Conservation (phyloP, 495 filamentous ascomycete genomes). For the Terfezia boudieri region DNA sequence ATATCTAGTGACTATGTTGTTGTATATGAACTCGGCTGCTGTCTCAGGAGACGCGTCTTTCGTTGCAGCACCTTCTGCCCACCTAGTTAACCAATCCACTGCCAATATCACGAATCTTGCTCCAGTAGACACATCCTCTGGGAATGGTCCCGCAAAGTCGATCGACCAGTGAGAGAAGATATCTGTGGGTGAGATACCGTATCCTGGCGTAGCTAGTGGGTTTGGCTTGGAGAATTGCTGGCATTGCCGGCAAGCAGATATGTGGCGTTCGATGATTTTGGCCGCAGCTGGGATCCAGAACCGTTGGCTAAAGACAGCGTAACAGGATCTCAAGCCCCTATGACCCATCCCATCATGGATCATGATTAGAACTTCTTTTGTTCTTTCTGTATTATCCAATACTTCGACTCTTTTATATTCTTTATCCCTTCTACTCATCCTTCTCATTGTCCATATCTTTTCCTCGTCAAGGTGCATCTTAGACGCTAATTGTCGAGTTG, state of each 20-base stretch:
- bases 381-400: too few relatives aligned
- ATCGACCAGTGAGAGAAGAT: not conserved
- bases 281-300: too few relatives aligned
- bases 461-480: too few relatives aligned
- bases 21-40: not conserved
- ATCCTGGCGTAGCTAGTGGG: not conserved
- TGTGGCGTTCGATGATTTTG: not conserved
- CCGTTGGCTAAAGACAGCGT: too few relatives aligned
- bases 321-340: too few relatives aligned
- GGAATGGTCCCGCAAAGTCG: not conserved
- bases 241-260: not conserved
- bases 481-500: too few relatives aligned
- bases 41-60: not conserved
- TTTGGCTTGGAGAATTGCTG: not conserved
- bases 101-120: not conserved
- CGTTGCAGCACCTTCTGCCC: not conserved
- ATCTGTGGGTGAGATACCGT: not conserved
- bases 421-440: too few relatives aligned
- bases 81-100: not conserved
- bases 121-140: not conserved
- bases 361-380: too few relatives aligned
- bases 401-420: too few relatives aligned
- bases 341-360: too few relatives aligned
- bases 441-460: too few relatives aligned
- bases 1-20: not conserved